These are phyloP conservation scores for Golubevia sp. DNA, from an alignment of 1,284 basidiomycete species.

Conservation along the genomic window DNA sequence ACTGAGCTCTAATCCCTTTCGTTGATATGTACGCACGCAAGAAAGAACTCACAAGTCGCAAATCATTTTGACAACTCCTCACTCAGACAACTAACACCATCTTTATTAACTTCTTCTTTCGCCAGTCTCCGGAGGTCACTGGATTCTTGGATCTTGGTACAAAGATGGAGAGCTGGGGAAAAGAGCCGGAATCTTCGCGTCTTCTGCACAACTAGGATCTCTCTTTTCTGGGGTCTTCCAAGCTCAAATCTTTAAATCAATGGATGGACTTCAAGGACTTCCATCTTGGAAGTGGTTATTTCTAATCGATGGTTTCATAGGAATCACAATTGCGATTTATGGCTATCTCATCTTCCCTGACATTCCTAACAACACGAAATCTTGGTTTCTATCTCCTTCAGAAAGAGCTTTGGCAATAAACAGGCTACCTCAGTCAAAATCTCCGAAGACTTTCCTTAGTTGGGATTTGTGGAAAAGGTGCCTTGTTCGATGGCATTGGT, in stretches of 20 bases:
- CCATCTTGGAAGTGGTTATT: conserved; percentile 77
- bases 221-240: conserved; percentile 74
- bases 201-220: conserved; percentile 68
- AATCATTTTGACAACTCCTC: too few relatives aligned
- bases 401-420: conserved; percentile 61
- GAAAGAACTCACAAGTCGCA: too few relatives aligned
- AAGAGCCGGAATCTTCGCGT: conserved; percentile 73
- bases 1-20: conserved; percentile 5
- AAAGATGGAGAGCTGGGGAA: conserved; percentile 73
- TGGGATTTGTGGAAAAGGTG: conserved; percentile 65
- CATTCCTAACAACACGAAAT: conserved; percentile 70
- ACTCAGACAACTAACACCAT: not conserved
- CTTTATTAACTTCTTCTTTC: not conserved
- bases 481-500: conserved; percentile 73
- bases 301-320: conserved; percentile 75
- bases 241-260: conserved; percentile 69
- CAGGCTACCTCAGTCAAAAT: conserved; percentile 60
- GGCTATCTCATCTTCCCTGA: conserved; percentile 76
- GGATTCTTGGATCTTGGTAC: conserved; percentile 77
- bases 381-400: conserved; percentile 70
- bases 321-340: conserved; percentile 71
- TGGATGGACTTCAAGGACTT: conserved; percentile 69
- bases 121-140: conserved; percentile 62
- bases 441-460: conserved; percentile 64
- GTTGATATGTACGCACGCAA: too few relatives aligned